These are phyloP conservation scores for Arthonia radiata DNA, from an alignment of 495 filamentous ascomycete genomes.

Conservation along the genomic window DNA sequence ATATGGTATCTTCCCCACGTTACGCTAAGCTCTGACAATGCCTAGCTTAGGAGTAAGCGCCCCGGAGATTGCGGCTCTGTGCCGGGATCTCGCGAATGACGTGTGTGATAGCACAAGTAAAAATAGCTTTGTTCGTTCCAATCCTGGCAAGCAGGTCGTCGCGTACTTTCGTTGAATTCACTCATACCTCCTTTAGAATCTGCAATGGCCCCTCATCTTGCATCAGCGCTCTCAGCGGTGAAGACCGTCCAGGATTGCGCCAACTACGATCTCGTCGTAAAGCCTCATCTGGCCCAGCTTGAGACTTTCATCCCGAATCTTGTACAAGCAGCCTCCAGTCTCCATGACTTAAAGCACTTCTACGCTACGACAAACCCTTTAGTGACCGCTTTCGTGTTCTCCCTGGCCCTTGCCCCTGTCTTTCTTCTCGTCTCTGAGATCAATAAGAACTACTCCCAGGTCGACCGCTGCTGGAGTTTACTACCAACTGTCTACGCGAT, in stretches of 20 bases:
- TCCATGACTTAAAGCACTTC: conserved; percentile 30
- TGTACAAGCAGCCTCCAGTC: conserved; percentile 26
- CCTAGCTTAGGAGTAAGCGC: too few relatives aligned
- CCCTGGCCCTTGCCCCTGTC: conserved; percentile 36
- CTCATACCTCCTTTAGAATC: too few relatives aligned
- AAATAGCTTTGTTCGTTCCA: too few relatives aligned
- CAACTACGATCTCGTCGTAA: conserved; percentile 44
- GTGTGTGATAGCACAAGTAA: too few relatives aligned
- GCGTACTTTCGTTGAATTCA: too few relatives aligned
- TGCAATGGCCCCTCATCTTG: too few relatives aligned
- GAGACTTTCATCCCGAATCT: conserved; percentile 41
- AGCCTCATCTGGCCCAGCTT: conserved; percentile 56
- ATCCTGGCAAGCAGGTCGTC: too few relatives aligned
- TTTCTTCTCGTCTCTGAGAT: conserved; percentile 56
- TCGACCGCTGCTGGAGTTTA: conserved; percentile 80
- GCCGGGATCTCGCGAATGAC: too few relatives aligned
- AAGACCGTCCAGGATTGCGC: conserved; percentile 43
- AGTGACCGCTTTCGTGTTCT: conserved; percentile 46
- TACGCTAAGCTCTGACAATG: too few relatives aligned
- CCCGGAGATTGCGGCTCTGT: too few relatives aligned
- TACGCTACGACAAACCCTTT: conserved; percentile 80
- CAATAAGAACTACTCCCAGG: conserved; percentile 81
- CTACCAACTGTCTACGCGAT: conserved; percentile 68
- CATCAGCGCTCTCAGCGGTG: conserved; percentile 39
- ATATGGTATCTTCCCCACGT: too few relatives aligned